Evolutionary conservation across 2,329 filamentous ascomycete genomes (phyloP).

Genomic region (Tricladium varicosporioides): DNA sequence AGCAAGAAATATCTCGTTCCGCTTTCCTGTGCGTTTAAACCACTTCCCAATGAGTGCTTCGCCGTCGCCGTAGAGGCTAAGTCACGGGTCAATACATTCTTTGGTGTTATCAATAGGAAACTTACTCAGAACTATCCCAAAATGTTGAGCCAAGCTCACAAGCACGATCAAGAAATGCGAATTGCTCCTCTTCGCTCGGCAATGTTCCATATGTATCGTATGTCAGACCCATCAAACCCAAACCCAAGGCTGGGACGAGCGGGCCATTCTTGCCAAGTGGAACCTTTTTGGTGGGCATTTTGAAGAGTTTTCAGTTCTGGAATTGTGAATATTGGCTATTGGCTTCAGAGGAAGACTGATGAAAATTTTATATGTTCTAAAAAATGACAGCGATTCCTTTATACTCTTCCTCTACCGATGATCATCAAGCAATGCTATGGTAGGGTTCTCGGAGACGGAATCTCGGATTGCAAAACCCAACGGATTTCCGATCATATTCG

Average conservation of each 20-base stretch:
- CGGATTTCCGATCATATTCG: no score
- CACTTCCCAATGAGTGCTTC: constrained; percentile 48
- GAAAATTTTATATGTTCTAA: no score
- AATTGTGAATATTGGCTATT: no score
- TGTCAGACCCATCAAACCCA: constrained; percentile 33
- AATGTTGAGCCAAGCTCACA: constrained; percentile 37
- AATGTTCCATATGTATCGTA: constrained; percentile 11
- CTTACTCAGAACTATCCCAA: constrained; percentile 26
- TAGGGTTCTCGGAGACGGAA: no score
- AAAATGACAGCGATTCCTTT: no score
- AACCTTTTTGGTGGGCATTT: no score
- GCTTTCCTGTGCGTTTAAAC: constrained; percentile 43
- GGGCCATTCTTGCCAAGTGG: constrained; percentile 28
- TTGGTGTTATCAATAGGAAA: neutral
- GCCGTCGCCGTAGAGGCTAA: constrained; percentile 33
- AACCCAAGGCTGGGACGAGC: constrained; percentile 28
- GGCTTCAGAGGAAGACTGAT: no score
- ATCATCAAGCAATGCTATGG: no score
- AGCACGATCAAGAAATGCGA: constrained; percentile 39
- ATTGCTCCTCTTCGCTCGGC: constrained; percentile 34
- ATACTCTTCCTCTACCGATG: no score
- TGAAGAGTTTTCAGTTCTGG: no score
- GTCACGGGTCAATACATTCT: no score
- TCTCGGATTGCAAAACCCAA: no score
- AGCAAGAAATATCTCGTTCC: constrained; percentile 48